Base-by-base conservation (phyloP, 805 yeast genomes). In the Zygotorulaspora chibaensis region DNA sequence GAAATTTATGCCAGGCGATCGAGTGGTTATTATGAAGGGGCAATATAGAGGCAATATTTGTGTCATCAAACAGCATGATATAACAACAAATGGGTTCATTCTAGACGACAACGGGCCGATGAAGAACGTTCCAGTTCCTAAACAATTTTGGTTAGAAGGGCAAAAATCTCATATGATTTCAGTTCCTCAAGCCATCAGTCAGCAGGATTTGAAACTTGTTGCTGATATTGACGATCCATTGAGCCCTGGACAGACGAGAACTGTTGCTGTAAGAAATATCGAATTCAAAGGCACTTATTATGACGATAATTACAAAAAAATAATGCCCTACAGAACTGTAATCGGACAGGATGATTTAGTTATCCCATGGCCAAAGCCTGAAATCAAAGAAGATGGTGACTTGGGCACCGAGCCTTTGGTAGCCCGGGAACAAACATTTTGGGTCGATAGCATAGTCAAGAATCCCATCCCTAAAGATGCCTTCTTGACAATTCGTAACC, bases 331-430 rank as follows among this genome's bases (percentile, higher is more conserved):
- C 48, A 79, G 98, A 66, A 78, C 80, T 55, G 87, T 90, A 20
- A 77, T 76, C 52, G 81, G 85, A 54, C 82, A 84, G 56, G 79
- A 76, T 35, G 76, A 80, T 42, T 70, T 87, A 43, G 77, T 81
- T 18, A 81, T 90, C 41, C 97, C 97, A 43, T 91, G 96, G 95
- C 90, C 93, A 1, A 80, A 73, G 28, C 52, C 51, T 5, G 63
- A 63, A 17, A 54, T 61, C 7, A 53, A 65, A 0, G 77, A 77
- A 51, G 88, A 82, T 53, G 82, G 81, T 41, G 68, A 61, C 26
- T 70, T 78, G 52, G 77, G 82, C 3, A 86, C 95, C 1, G 62
- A 66, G 5, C 74, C 76, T 25, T 77, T 71, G 8, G 66, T 70
- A 2, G 88, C 79, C 2, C 77, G 81, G 50, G 86, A 80, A 56